A percentile compares a stretch with the other conserved stretches of the same genome.
Evolutionary conservation across 2,329 filamentous ascomycete species (phyloP).

Genomic region (Diaporthe velutina): DNA sequence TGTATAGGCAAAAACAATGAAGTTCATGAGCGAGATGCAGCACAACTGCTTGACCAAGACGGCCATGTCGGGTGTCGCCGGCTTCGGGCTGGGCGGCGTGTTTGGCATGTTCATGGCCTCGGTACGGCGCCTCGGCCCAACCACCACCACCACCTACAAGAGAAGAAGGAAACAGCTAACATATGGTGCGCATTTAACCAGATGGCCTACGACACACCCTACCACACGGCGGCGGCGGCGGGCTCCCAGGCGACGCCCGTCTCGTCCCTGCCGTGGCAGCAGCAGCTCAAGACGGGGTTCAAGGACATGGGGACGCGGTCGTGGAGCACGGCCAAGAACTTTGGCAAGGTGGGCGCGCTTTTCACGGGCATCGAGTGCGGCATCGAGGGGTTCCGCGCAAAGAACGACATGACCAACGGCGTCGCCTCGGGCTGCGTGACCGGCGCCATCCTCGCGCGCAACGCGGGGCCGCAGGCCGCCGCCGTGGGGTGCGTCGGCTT

Average conservation of each 20-base stretch:
- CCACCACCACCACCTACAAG: constrained; percentile 6
- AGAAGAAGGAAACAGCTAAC: neutral
- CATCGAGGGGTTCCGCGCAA: constrained; percentile 91
- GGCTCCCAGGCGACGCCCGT: constrained; percentile 52
- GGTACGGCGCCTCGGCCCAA: constrained; percentile 67
- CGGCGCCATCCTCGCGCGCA: constrained; percentile 87
- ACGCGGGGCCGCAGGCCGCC: constrained; percentile 90
- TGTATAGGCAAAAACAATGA: constrained; percentile 20
- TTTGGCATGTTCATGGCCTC: constrained; percentile 99
- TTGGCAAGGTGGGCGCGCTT: constrained; percentile 91
- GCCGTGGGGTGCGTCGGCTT: constrained; percentile 92
- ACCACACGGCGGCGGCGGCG: constrained; percentile 65
- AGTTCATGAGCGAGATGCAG: constrained; percentile 74
- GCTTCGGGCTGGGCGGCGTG: constrained; percentile 91
- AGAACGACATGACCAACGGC: constrained; percentile 93
- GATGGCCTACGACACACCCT: constrained; percentile 99
- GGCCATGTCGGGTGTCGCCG: constrained; percentile 90
- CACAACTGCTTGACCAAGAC: constrained; percentile 94
- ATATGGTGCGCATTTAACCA: constrained; percentile 50
- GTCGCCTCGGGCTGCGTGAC: constrained; percentile 91
- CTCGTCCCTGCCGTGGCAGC: constrained; percentile 79
- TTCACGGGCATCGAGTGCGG: constrained; percentile 96
- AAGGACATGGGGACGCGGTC: constrained; percentile 94
- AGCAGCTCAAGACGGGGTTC: constrained; percentile 89
- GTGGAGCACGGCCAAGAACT: constrained; percentile 90